Evolutionary conservation across 1,284 basidiomycete species (phyloP), one percentile per base, ranked within the genome.

Genomic region (Marasmius tenuissimus): DNA sequence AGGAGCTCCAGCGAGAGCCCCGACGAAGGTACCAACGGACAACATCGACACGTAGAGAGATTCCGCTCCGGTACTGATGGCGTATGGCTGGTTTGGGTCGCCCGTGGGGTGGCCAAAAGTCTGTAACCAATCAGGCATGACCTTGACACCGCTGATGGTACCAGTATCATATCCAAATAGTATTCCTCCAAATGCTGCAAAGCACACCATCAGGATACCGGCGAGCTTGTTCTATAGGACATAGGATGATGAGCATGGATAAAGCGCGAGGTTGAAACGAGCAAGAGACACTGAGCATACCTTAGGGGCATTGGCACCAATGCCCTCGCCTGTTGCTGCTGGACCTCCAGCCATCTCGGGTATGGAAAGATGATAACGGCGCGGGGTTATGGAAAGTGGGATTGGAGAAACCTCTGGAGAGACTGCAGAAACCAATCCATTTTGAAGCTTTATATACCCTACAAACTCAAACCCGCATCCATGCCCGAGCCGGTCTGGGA

Each of bases 171-270:
- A 72, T 71, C 82, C 82, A 73, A 82, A 96, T 69, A 96, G 88
- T 75, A 95, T 91, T 80, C 92, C 92, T 73, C 88, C 93, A 72
- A 95, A 94, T 59, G 92, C 89, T 52, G 92, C 92, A 70, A 95
- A 94, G 60, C 76, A 75, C 34, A 35, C 73, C 79, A 87, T 85
- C 65, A 81, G 72, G 64, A 87, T 82, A 62, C 85, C 86, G n/a
- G 83, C 77, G 55, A 80, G 65, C 69, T 81, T 81, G 74, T 71
- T 83, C 78, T 82, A 75, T 8, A 56, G 14, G 34, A n/a, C 35
- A n/a, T 38, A 10, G 45, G n/a, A 40, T 8, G 37, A n/a, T 8
- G 37, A n/a, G 37, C 12, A 33, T 12, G 18, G 38, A 22, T n/a
- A n/a, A 39, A 14, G 39, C 27, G n/a, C 27, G 39, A 47, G 11